Evolutionary conservation across 345 rosid species (phyloP), one percentile per base, ranked within the genome.

Genomic region (Excoecaria cochinchinensis): DNA sequence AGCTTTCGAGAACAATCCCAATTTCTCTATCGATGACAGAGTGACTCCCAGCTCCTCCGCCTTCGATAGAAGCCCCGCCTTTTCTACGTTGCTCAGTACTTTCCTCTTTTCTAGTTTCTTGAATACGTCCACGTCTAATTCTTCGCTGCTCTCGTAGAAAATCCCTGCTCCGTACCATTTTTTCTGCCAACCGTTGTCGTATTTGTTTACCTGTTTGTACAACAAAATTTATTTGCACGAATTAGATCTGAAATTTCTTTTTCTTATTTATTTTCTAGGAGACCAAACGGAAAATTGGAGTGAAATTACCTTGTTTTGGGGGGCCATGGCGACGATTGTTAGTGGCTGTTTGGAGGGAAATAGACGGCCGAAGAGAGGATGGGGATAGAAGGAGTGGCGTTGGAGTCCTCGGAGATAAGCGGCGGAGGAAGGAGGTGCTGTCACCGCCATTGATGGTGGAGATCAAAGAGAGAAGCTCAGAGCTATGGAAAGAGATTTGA

Each of bases 151-250:
- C 75, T 95, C 99, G 78, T 70, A 84, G 89, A 92, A 95, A 12
- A 95, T 77, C 66, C 97, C 99, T 0, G 98, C 90, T 16, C 98
- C 99, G 74, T 81, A 95, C 98, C 99, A 95, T 48, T 89, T 82
- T 79, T 95, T 95, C 81, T 87, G 72, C 99, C 99, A 92, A 65
- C 24, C 73, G 0, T 62, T 69, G 63, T 95, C 99, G 56, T 79
- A 86, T 79, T 86, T 95, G 83, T 95, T 91, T 48, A 95, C 97
- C 99, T 88, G 77, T 6, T 3, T 8, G 69, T 17, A 6, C 46
- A 38, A 4, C n/a, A 19, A 40, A 40, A 12, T 15, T 38, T 6
- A 63, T 36, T 17, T 38, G 48, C 1, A 72, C 50, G 14, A 53
- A 38, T 42, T 31, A 58, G 8, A 38, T 6, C 1, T 6, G 10